Base-by-base conservation (phyloP, 2,329 filamentous ascomycete species). In the Tolypocladium cylindrosporum region DNA sequence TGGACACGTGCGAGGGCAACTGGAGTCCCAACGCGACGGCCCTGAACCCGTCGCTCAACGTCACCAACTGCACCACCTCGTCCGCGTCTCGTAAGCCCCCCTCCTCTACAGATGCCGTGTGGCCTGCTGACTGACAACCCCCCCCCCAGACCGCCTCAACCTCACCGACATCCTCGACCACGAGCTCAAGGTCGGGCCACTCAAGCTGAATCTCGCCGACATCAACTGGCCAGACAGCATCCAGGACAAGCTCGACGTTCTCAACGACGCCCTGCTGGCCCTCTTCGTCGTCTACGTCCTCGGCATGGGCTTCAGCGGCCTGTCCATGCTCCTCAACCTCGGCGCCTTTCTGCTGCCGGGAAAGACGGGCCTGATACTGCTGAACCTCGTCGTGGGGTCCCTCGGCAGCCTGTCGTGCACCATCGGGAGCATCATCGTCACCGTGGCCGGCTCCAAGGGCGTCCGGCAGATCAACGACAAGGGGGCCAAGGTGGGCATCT, bases 261-360 rank as follows among this genome's bases (percentile, higher is more conserved):
- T 83, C 65, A 81, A 82, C 64, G 66, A 67, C 19, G 70, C 75
- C n/a, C 72, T 82, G 5, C 67, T 77, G n/a, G 74, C 71, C 34
- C 68, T 80, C 54, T 78, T 79, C 65, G 68, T 79, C 55, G 67
- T 83, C 58, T 82, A 78, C 66, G 73, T 77, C 45, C 61, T 82
- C 1, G 74, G 70, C 57, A 68, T 73, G 53, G 72, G 67, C 21
- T 71, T 77, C 62, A 69, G 75, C 2, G 77, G 75, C 13, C 66
- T 79, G 2, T 71, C 73, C 39, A 74, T 80, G 65, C 64, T 82
- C 2, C 64, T 67, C 16, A 72, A 69, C 54, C 56, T 74, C 55
- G 69, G 63, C 10, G 71, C 72, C 45, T 60, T 78, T 58, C 65
- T 74, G 64, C 63, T 70, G 34, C 66, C 68, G 1, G 63, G 61